Base-by-base conservation (phyloP, 305 asterid species). In the Fraxinus dipetala region DNA sequence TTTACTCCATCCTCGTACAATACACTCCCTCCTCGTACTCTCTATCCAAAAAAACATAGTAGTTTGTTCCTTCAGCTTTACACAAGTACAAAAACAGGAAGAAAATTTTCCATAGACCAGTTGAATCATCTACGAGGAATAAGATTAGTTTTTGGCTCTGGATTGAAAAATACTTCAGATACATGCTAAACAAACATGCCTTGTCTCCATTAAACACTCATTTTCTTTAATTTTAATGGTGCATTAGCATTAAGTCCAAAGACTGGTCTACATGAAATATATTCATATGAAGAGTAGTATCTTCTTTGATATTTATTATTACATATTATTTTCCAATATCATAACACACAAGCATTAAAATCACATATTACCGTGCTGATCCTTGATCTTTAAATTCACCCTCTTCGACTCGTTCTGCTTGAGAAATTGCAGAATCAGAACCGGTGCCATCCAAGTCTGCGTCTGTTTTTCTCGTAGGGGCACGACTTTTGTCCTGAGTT, bases 361-460 rank as follows among this genome's bases (percentile, higher is more conserved):
- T 72, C 43, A 72, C 48, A 32, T 31, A 31, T 72, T 72, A 94
- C 98, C 86, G 56, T 77, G 85, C 72, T 72, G 87, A 81, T 86
- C 84, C 91, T 82, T 84, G 88, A 83, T 86, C 87, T 77, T 78
- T 78, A 51, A 79, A 83, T 82, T 77, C 88, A 73, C 80, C 76
- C 83, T 83, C 90, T 82, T 80, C 89, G 26, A 78, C 80, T 80
- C 54, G 85, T 43, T 83, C 89, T 38, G 87, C 89, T 77, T 85
- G 93, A 83, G 78, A 81, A 72, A 87, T 89, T 88, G 89, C 94
- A 76, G 90, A 89, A 75, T 85, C 80, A 26, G 86, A 56, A 70
- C 81, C 86, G 78, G 72, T 86, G 22, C 85, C 89, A 65, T 88
- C 91, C 85, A 87, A 73, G 82, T 87, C 86, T 35, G 79, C 72